Evolutionary conservation across 352 stramenopile genomes (phyloP).

Genomic region (Phytophthora quininea): DNA sequence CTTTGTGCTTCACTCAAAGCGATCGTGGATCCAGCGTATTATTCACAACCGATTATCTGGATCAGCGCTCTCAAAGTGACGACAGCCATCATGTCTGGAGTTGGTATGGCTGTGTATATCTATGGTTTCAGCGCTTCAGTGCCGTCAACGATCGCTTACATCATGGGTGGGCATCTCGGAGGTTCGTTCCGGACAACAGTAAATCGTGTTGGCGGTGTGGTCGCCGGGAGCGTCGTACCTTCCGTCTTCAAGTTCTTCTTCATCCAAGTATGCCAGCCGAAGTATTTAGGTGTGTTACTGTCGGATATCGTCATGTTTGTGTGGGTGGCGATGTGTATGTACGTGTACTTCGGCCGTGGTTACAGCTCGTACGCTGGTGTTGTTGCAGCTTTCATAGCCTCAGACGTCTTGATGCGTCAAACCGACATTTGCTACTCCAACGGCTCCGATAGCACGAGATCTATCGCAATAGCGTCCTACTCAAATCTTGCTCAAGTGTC

Average conservation of each 20-base stretch:
- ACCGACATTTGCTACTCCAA: neutral
- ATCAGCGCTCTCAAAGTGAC: neutral
- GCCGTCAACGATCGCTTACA: neutral
- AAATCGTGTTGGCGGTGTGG: neutral
- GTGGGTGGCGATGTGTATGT: neutral
- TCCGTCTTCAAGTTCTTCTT: neutral
- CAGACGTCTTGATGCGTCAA: neutral
- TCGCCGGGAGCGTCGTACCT: neutral
- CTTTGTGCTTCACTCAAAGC: neutral
- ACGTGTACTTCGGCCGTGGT: neutral
- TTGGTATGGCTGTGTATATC: neutral
- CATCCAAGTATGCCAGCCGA: neutral
- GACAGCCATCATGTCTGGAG: neutral
- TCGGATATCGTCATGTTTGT: neutral
- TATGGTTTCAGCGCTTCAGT: neutral
- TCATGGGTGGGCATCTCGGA: neutral
- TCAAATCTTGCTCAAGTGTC: neutral
- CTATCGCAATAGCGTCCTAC: neutral
- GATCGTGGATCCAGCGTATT: neutral
- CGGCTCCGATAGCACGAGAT: neutral
- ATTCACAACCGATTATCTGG: neutral
- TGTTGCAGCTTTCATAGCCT: neutral
- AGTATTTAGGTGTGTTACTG: neutral
- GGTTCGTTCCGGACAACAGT: neutral
- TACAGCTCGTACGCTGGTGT: neutral